Conservation (phyloP, 352 stramenopile genomes). For the Phytopythium montanum region DNA sequence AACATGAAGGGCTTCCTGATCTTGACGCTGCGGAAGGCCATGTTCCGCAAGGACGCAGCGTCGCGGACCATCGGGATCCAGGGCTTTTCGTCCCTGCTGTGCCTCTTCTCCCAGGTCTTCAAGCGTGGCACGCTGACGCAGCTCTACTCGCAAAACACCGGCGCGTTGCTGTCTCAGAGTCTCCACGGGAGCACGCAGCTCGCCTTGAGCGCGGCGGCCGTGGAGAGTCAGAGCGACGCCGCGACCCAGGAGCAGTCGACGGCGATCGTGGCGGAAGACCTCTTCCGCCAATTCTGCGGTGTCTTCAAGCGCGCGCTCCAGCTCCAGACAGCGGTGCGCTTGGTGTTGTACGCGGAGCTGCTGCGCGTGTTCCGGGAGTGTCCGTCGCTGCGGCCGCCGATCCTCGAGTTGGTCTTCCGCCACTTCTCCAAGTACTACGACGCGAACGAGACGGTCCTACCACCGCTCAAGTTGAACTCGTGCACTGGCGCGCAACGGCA, state of each 20-base stretch:
- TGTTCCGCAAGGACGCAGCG: conserved; percentile 54
- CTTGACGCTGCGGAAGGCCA: conserved; percentile 52
- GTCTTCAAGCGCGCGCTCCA: conserved; percentile 47
- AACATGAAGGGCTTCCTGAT: conserved; percentile 46
- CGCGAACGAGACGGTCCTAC: conserved; percentile 35
- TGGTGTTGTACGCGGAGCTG: conserved; percentile 45
- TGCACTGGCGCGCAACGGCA: conserved; percentile 21
- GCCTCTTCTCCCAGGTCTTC: conserved; percentile 38
- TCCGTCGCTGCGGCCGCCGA: conserved; percentile 28
- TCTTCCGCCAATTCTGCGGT: conserved; percentile 56
- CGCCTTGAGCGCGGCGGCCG: neutral
- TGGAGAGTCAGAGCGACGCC: conserved; percentile 17
- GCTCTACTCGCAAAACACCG: conserved; percentile 49
- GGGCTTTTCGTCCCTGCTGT: conserved; percentile 37
- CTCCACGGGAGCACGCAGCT: conserved; percentile 2
- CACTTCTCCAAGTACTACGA: conserved; percentile 47
- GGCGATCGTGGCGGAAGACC: conserved; percentile 36
- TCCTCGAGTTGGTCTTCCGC: conserved; percentile 45
- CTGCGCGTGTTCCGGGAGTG: conserved; percentile 40
- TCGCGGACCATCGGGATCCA: conserved; percentile 48
- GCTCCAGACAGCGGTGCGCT: conserved; percentile 40
- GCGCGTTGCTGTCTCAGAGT: conserved; percentile 29
- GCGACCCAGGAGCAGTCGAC: conserved; percentile 38
- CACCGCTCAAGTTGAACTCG: conserved; percentile 44
- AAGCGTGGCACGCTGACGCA: conserved; percentile 38